Evolutionary conservation across 345 rosid genomes (phyloP).

Genomic region (Salix caprea): DNA sequence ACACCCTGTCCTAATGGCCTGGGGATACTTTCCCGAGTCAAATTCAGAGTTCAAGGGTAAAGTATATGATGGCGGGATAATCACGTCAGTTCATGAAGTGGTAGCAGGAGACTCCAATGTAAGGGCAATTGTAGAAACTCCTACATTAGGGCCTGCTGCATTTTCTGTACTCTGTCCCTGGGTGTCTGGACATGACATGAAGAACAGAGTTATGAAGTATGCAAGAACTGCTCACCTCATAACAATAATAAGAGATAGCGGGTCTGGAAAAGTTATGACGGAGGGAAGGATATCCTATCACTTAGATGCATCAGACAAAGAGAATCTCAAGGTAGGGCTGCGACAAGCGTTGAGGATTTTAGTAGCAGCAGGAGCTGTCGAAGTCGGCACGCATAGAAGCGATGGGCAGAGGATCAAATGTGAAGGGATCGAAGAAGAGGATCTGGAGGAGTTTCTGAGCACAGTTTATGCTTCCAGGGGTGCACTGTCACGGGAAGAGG

Average conservation of each 20-base stretch:
- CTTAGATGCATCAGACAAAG: slow-evolving; percentile 31
- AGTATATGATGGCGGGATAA: slow-evolving; percentile 59
- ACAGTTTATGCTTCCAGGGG: slow-evolving; percentile 38
- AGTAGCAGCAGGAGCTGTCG: slow-evolving; percentile 66
- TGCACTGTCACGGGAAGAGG: slow-evolving; percentile 22
- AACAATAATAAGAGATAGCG: slow-evolving; percentile 41
- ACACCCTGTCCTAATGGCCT: slow-evolving; percentile 74
- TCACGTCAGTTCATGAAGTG: slow-evolving; percentile 41
- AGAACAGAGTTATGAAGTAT: slow-evolving; percentile 46
- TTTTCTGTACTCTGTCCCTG: slow-evolving; percentile 47
- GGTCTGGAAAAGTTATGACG: slow-evolving; percentile 39
- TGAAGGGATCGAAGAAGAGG: slow-evolving; percentile 29
- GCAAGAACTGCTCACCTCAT: slow-evolving; percentile 52
- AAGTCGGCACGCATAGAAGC: slow-evolving; percentile 58
- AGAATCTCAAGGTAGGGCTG: slow-evolving; percentile 41
- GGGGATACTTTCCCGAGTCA: slow-evolving; percentile 93
- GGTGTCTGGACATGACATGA: slow-evolving; percentile 55
- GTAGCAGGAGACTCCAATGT: slow-evolving; percentile 17
- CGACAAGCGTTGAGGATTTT: slow-evolving; percentile 48
- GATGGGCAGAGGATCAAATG: slow-evolving; percentile 58
- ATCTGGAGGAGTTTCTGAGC: slow-evolving; percentile 47
- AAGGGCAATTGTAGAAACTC: slow-evolving; percentile 57
- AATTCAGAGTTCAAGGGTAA: slow-evolving; percentile 44
- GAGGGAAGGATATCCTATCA: slow-evolving; percentile 45
- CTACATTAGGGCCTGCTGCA: slow-evolving; percentile 44